Evolutionary conservation across 176 grass and related monocot genomes (phyloP), one percentile per base, ranked within the genome.

Genomic region (Chloris gayana): DNA sequence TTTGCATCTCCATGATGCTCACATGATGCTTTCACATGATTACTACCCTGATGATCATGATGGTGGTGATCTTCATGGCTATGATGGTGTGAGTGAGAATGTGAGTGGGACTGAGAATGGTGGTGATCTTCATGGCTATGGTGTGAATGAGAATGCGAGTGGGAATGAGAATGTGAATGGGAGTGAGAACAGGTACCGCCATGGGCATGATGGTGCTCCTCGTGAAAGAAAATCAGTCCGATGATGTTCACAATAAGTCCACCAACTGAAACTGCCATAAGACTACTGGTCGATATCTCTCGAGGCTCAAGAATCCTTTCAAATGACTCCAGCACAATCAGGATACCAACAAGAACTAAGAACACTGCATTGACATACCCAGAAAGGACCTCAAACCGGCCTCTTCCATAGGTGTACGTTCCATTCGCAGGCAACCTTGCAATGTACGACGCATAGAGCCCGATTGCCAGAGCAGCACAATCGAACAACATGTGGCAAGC

Each of bases 401-500:
- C 96, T 75, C 92, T 84, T 44, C 92, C 96, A 45, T 93, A 98
- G 65, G 91, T 98, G 78, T 93, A 98, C 82, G 79, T 67, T 78
- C 86, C 87, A 88, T 98, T 98, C 2, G 96, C 90, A 45, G 96
- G 96, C 30, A 98, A 78, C 60, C 92, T 95, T 2, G 96, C 84
- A 22, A 93, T 95, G 70, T 98, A 98, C 1, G 96, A 93, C 0
- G 96, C 92, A 64, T 98, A 98, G 13, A 98, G 86, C 22, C 95
- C 95, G 41, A 98, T 98, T 35, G 84, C 96, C 72, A 98, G 64
- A 0, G 96, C 92, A 70, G 90, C 96, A 77, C 96, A 98, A 81
- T 98, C 96, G 75, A 98, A 98, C 66, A 98, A 58, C 96, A 98
- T 98, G 72, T 98, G 96, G 44, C 96, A 98, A 62, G 96, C 96